A percentile compares a stretch with the other conserved stretches of the same genome.
Evolutionary conservation across 2,329 filamentous ascomycete species (phyloP).

Genomic region (Neocatenulostroma microsporum): DNA sequence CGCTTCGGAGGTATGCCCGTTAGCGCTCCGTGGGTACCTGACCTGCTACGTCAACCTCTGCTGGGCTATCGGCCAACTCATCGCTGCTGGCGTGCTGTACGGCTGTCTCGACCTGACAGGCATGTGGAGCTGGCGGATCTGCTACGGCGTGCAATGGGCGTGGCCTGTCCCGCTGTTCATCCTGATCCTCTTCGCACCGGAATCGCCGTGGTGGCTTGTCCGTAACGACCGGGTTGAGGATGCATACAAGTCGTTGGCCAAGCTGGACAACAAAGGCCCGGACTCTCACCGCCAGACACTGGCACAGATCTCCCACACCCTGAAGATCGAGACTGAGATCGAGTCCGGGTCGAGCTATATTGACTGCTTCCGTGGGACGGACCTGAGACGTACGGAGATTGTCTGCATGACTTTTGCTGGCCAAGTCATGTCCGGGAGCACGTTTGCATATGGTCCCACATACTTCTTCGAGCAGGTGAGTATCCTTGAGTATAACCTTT

Average conservation of each 20-base stretch:
- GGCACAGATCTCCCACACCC: slow-evolving; percentile 34
- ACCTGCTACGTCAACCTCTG: slow-evolving; percentile 33
- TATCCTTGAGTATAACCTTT: too few relatives aligned
- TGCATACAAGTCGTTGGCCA: slow-evolving; percentile 17
- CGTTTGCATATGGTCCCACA: slow-evolving; percentile 14
- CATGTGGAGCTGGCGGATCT: slow-evolving; percentile 36
- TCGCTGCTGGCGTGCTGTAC: slow-evolving; percentile 31
- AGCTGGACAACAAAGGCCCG: slow-evolving; percentile 22
- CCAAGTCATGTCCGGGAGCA: slow-evolving; percentile 11
- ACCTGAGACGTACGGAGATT: slow-evolving; percentile 41
- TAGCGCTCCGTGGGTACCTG: slow-evolving; percentile 26
- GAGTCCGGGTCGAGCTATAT: slow-evolving; percentile 25
- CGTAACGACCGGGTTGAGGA: slow-evolving; percentile 23
- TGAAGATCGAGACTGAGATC: slow-evolving; percentile 27
- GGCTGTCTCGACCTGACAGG: slow-evolving; percentile 25
- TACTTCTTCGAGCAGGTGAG: slow-evolving; percentile 35
- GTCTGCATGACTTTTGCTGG: slow-evolving; percentile 32
- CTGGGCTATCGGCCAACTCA: slow-evolving; percentile 36
- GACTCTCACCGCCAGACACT: slow-evolving; percentile 24
- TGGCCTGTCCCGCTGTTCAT: slow-evolving; percentile 13
- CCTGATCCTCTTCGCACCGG: slow-evolving; percentile 22
- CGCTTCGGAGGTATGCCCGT: slow-evolving; percentile 33
- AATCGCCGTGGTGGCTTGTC: slow-evolving; percentile 25
- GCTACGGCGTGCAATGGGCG: slow-evolving; percentile 44
- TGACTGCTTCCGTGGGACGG: slow-evolving; percentile 34